Conservation (phyloP, 2,329 filamentous ascomycete species). For the Daldinia sp. region DNA sequence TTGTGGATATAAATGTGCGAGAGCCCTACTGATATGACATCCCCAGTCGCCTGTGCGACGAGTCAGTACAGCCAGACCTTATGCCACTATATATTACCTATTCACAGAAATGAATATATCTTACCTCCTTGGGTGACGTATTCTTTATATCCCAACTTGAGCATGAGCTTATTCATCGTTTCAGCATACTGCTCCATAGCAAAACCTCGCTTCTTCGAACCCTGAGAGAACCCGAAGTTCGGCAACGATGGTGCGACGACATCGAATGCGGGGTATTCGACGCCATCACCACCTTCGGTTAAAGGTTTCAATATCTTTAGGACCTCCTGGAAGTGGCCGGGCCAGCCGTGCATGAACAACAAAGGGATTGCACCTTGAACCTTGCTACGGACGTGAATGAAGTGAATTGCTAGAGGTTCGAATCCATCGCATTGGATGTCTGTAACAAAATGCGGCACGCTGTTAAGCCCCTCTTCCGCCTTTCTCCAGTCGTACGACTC, state of each 20-base stretch:
- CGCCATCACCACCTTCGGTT: constrained; percentile 45
- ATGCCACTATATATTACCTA: neutral
- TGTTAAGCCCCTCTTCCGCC: constrained; percentile 48
- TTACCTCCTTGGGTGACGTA: constrained; percentile 54
- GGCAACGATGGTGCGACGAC: constrained; percentile 66
- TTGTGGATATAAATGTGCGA: constrained; percentile 66
- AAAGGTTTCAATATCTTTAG: constrained; percentile 65
- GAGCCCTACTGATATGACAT: constrained; percentile 67
- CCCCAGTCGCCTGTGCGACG: constrained; percentile 70
- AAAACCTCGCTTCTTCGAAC: constrained; percentile 61
- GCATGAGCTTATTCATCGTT: constrained; percentile 73
- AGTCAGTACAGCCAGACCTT: neutral
- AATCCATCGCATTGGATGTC: constrained; percentile 50
- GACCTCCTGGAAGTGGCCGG: constrained; percentile 74
- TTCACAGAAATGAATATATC: neutral
- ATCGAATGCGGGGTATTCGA: constrained; percentile 56
- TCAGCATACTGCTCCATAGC: constrained; percentile 69
- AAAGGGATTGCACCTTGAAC: constrained; percentile 45
- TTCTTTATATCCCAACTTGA: constrained; percentile 68
- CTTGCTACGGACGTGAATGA: constrained; percentile 48
- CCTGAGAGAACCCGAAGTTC: constrained; percentile 59
- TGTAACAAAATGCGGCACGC: constrained; percentile 49
- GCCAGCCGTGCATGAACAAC: constrained; percentile 56
- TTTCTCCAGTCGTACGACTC: constrained; percentile 49
- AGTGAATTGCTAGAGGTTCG: constrained; percentile 50